Evolutionary conservation across 805 yeast species (phyloP).

Genomic region (Groenewaldozyma tartarivorans): DNA sequence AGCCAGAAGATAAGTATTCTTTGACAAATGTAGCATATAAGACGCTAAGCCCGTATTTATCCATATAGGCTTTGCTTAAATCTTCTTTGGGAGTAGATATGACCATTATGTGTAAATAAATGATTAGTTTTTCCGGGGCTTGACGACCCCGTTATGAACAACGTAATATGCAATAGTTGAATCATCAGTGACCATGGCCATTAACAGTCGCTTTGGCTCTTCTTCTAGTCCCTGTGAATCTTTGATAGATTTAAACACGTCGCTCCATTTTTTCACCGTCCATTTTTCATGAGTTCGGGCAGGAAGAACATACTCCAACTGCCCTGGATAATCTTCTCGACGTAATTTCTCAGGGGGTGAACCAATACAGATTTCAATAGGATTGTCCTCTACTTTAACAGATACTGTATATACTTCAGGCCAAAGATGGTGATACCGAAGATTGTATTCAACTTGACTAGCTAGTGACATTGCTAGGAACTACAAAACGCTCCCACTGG

Average conservation of each 20-base stretch:
- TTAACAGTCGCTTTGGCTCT: constrained; percentile 23
- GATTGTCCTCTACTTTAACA: constrained; percentile 2
- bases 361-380: constrained; percentile 19
- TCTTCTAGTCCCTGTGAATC: constrained; percentile 5
- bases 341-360: constrained; percentile 28
- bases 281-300: constrained; percentile 21
- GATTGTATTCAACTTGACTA: constrained; percentile 21
- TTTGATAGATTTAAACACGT: constrained; percentile 22
- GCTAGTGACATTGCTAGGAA: constrained; percentile 7
- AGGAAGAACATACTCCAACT: constrained; percentile 21
- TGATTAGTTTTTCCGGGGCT: constrained; percentile 29
- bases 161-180: constrained; percentile 36
- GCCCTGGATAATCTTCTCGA: constrained; percentile 18
- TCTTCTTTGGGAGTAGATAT: constrained; percentile 1
- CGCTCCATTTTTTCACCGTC: constrained; percentile 27
- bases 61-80: no score
- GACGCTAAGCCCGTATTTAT: constrained; percentile 2
- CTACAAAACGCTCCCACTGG: no score
- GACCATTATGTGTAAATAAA: background rate
- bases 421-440: constrained; percentile 32
- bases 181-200: constrained; percentile 35
- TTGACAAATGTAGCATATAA: constrained; percentile 4
- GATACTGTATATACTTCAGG: constrained; percentile 17
- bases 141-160: constrained; percentile 29
- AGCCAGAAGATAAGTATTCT: constrained; percentile 6